phyloP scores from a whole-genome alignment of 1,284 basidiomycete species.

The Trametes hirsuta region DNA sequence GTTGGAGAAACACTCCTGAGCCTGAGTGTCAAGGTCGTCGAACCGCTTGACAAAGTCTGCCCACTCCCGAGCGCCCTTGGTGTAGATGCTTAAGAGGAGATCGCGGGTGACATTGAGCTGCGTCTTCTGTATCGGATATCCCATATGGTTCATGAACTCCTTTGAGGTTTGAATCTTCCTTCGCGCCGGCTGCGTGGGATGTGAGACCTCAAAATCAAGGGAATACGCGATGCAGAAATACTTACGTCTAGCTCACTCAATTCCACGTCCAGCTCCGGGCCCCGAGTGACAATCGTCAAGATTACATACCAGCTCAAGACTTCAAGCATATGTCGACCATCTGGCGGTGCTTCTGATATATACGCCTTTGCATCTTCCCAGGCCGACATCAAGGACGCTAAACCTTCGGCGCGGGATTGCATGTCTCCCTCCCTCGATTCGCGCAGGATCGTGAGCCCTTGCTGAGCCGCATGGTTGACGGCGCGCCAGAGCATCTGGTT shows the following conservation, averaged over 20 bases:
- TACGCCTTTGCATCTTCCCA: slow-evolving; percentile 59
- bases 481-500: slow-evolving; percentile 55
- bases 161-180: slow-evolving; percentile 50
- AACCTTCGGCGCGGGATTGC: slow-evolving; percentile 55
- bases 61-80: slow-evolving; percentile 48
- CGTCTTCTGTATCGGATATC: slow-evolving; percentile 46
- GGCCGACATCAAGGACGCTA: slow-evolving; percentile 54
- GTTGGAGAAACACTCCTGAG: slow-evolving; percentile 40
- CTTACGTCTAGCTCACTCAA: slow-evolving; percentile 52
- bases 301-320: slow-evolving; percentile 57
- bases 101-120: slow-evolving; percentile 49
- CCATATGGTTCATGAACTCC: slow-evolving; percentile 48
- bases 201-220: not conserved
- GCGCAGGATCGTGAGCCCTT: slow-evolving; percentile 51
- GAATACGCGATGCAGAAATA: slow-evolving; percentile 5
- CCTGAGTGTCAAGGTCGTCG: slow-evolving; percentile 28
- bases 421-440: slow-evolving; percentile 41
- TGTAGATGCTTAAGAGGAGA: slow-evolving; percentile 45
- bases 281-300: slow-evolving; percentile 49
- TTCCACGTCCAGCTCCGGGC: slow-evolving; percentile 48
- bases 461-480: slow-evolving; percentile 53
- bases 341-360: slow-evolving; percentile 56
- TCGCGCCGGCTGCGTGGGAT: slow-evolving; percentile 38
- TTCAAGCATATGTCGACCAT: slow-evolving; percentile 56
- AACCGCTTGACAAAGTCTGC: slow-evolving; percentile 39